Base-by-base conservation (phyloP, 495 filamentous ascomycete species). In the Aspergillus incahuasiensis region DNA sequence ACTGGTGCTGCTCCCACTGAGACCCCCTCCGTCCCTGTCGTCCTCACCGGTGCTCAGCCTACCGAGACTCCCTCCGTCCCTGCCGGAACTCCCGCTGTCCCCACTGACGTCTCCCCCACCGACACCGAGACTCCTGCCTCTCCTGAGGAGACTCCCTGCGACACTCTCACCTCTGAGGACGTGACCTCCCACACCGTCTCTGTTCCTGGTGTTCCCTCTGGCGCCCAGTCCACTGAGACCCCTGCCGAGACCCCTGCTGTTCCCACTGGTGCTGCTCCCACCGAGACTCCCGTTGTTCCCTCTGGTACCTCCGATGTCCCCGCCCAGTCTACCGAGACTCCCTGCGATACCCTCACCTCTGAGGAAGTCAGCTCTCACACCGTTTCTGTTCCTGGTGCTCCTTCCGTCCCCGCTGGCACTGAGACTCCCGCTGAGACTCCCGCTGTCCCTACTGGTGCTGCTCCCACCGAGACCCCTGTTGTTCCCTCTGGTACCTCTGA, bases 21-120 rank as follows among this genome's bases (percentile, higher is more conserved):
- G 30, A 63, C 63, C 16, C 63, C 67, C 22, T 67, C 64, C 38
- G 59, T 63, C n/a, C 64, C 64, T 42, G 38, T 54, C 12, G 42
- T 59, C 15, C 9, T 39, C 12, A 55, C 62, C 16, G 32, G 58
- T 20, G 54, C 19, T 52, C 25, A 57, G 56, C 49, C 42, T 38
- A 20, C 47, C 15, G 47, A 49, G 30, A 63, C 63, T 20, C 63
- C 67, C 21, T 67, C 64, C 38, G 59, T 63, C n/a, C 64, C 64
- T 46, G 34, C 56, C 40, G 64, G 57, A 49, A 43, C 39, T 3
- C 42, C 57, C 52, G 54, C 49, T n/a, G 42, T 59, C 18, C 9
- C 43, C 12, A 55, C 62, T 19, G 32, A 60, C 25, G 54, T 20
- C 54, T 28, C 57, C 57, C 49, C 42, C 42, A 20, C 47, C 15